phyloP scores from a whole-genome alignment of 441 rosid species.

The Hura crepitans region DNA sequence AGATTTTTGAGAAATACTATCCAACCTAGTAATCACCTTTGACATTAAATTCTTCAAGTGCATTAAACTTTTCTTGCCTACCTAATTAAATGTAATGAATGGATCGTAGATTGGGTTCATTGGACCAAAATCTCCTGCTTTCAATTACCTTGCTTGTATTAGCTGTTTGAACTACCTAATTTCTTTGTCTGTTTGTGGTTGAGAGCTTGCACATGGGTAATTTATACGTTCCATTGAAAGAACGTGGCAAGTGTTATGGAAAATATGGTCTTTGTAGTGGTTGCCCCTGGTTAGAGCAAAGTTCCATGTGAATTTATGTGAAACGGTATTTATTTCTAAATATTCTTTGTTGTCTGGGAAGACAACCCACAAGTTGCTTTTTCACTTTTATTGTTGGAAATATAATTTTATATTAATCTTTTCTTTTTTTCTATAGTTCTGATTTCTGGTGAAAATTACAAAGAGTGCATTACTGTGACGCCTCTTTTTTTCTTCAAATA shows the following conservation, averaged over 20 bases:
- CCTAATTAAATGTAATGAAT: neutral
- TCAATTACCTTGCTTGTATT: neutral
- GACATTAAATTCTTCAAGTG: neutral
- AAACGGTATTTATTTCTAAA: too few relatives aligned
- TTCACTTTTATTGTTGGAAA: too few relatives aligned
- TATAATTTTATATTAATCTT: too few relatives aligned
- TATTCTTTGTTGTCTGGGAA: too few relatives aligned
- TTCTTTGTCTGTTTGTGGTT: neutral
- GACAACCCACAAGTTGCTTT: too few relatives aligned
- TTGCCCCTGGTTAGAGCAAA: too few relatives aligned
- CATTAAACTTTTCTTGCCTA: neutral
- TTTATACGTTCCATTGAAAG: neutral
- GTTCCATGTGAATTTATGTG: too few relatives aligned
- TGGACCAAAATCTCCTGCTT: neutral
- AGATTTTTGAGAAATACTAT: neutral
- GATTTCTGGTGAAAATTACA: too few relatives aligned
- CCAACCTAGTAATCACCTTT: neutral
- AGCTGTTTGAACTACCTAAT: neutral
- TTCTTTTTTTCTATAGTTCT: too few relatives aligned
- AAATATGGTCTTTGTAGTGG: neutral
- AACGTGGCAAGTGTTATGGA: slow-evolving; percentile 1
- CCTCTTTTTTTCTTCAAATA: too few relatives aligned
- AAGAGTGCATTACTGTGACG: too few relatives aligned
- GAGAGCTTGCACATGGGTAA: neutral
- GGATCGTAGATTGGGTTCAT: too few relatives aligned